Evolutionary conservation across 1,284 basidiomycete species (phyloP).

Genomic region (Trichosporon sp.): DNA sequence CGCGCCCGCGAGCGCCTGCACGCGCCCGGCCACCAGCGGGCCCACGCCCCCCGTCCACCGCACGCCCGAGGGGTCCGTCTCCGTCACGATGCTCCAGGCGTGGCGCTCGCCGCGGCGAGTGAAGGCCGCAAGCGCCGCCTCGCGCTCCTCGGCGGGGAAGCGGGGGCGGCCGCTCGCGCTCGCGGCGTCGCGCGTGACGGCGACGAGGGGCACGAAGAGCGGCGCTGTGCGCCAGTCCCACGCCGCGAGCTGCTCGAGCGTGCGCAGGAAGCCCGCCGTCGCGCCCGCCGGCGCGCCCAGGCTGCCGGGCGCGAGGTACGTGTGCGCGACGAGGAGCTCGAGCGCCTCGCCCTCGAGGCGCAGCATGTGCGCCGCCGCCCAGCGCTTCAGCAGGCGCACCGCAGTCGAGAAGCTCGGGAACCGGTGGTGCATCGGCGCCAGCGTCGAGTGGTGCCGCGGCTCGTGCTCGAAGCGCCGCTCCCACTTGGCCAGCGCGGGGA

Average conservation of each 20-base stretch:
- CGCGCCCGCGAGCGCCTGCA: conserved; percentile 67
- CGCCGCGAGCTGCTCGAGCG: conserved; percentile 67
- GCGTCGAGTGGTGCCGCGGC: conserved; percentile 78
- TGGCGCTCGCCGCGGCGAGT: conserved; percentile 42
- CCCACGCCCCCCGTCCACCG: conserved; percentile 68
- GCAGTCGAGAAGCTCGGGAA: conserved; percentile 77
- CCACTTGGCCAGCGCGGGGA: conserved; percentile 64
- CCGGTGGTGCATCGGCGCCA: conserved; percentile 73
- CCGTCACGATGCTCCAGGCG: conserved; percentile 75
- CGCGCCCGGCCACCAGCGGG: conserved; percentile 63
- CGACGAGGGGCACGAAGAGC: conserved; percentile 51
- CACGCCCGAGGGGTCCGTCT: conserved; percentile 67
- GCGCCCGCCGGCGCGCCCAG: conserved; percentile 51
- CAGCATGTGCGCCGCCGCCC: conserved; percentile 88
- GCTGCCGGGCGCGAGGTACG: conserved; percentile 52
- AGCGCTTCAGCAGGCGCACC: conserved; percentile 82
- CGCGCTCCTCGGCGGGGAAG: conserved; percentile 54
- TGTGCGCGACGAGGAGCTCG: conserved; percentile 73
- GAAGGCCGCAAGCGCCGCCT: conserved; percentile 58
- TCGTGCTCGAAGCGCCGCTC: conserved; percentile 67
- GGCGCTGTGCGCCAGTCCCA: conserved; percentile 70
- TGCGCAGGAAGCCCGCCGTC: conserved; percentile 68
- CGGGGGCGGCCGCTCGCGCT: conserved; percentile 25
- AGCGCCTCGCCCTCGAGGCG: conserved; percentile 61
- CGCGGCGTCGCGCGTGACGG: conserved; percentile 36